Evolutionary conservation across 306 rosid species (phyloP), one percentile per base, ranked within the genome.

Genomic region (Acmispon strigosus): DNA sequence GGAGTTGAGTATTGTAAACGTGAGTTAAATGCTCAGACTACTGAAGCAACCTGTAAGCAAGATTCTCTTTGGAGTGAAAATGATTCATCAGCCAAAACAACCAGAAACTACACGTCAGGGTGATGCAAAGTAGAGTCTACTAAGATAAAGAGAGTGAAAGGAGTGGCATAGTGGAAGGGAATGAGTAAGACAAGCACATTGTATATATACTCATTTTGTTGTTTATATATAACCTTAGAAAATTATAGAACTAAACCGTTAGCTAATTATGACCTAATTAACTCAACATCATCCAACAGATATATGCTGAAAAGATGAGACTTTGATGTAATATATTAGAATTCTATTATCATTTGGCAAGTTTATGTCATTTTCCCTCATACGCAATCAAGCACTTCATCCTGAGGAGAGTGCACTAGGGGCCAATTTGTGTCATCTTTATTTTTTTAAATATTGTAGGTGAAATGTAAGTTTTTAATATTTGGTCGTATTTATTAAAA

Each of bases 331-430:
- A 39, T 65, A 48, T n/a, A 15, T n/a, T 29, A 14, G 62, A 61
- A 24, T 16, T 11, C 3, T 27, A 27, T 27, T 36, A 52, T 18
- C 56, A 47, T 67, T 34, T 32, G 59, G 52, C 18, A 72, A 51
- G 49, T 24, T 29, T 11, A 34, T 14, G 29, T 5, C 7, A 16
- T 49, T 15, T 53, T 51, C 66, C 62, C 58, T 58, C 39, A 32
- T n/a, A 19, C 53, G 61, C 75, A 66, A 67, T 22, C 57, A 66
- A 10, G 66, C 79, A 79, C 75, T 78, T 14, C 3, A 11, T 42
- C 4, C 47, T 42, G 14, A 42, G 14, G 14, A 42, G 4, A 10
- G 14, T 42, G 47, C 14, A 42, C 47, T 42, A 36, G 41, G 5
- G 10, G 10, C 1, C 41, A 0, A 4, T 4, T 27, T 27, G 34